Base-by-base conservation (phyloP, 805 yeast species). In the Spathaspora sp. region DNA sequence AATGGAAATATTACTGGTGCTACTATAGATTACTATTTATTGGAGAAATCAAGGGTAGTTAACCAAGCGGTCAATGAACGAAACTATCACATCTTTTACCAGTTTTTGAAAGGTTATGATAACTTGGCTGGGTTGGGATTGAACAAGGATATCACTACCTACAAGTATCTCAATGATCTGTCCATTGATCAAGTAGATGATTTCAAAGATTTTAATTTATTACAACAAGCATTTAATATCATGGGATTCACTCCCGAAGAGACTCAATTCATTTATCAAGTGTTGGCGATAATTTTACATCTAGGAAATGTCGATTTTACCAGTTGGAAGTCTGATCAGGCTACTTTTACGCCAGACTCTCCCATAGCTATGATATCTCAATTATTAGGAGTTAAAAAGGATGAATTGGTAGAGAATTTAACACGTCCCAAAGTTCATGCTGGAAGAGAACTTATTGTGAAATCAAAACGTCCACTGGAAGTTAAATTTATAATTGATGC, bases 1-100 rank as follows among this genome's bases (percentile, higher is more conserved):
- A 65, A 76, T 10, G 89, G 89, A 2, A 78, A 78, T 53, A 86
- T 94, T 44, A 76, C 81, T 18, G 97, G 97, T 11, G 98, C 98
- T 10, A 86, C 88, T 57, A 90, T 94, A 47, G 97, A 93, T 60
- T 94, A 97, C 89, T 94, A 94, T 61, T 72, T 94, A 20, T 72
- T 94, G 42, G 99, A 94, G 65, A 94, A 94, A 68, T 89, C 97
- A 5, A 82, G 99, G 61, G 96, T 94, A 14, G 86, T 90, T 5
- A 72, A 79, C 42, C 97, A 90, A 69, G 82, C 85, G 48, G 54
- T 72, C 6, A 71, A 79, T 18, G 99, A 94, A 69, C 80, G 99
- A 66, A 94, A 92, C 64, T 94, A 93, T 64, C 99, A 94, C 65
- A 81, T 92, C 4, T 94, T 94, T 64, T 94, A 94, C 68, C 97